These are phyloP conservation scores for Laburnicola sp. DNA, from an alignment of 2,329 filamentous ascomycete species.

Conservation along the genomic window DNA sequence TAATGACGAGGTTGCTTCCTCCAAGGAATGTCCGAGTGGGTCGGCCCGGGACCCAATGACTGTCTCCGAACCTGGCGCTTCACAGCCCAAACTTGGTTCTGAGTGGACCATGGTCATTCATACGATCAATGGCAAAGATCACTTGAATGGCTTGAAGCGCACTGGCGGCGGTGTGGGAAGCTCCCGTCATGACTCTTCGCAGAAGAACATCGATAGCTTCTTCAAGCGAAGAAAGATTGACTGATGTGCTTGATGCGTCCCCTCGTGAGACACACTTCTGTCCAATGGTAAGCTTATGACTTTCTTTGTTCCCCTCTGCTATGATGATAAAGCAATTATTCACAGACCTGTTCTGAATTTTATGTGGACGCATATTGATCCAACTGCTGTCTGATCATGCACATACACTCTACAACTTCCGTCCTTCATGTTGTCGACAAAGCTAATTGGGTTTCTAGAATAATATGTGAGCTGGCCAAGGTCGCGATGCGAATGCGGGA, in stretches of 20 bases:
- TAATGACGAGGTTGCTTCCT: too few species aligned
- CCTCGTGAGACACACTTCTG: neutral
- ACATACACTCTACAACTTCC: conserved; percentile 1
- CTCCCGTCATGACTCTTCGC: conserved; percentile 71
- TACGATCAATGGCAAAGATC: conserved; percentile 68
- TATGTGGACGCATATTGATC: conserved; percentile 72
- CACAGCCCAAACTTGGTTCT: too few species aligned
- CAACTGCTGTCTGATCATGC: conserved; percentile 77
- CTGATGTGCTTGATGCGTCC: neutral
- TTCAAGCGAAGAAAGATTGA: conserved; percentile 60
- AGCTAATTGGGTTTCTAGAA: too few species aligned
- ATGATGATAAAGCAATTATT: conserved; percentile 64
- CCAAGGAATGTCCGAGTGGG: too few species aligned
- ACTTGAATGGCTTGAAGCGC: conserved; percentile 74
- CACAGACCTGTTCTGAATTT: conserved; percentile 85
- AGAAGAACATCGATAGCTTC: conserved; percentile 77
- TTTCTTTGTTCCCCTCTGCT: conserved; percentile 26
- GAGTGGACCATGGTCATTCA: conserved; percentile 59
- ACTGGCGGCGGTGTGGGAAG: conserved; percentile 83
- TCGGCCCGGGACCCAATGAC: too few species aligned
- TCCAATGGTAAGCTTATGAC: conserved; percentile 26
- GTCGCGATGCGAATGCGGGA: too few species aligned
- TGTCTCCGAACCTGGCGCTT: too few species aligned
- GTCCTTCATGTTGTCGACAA: neutral
- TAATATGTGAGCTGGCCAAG: too few species aligned